Conservation (phyloP, 2,329 filamentous ascomycete species). For the Alternaria ventricosa region DNA sequence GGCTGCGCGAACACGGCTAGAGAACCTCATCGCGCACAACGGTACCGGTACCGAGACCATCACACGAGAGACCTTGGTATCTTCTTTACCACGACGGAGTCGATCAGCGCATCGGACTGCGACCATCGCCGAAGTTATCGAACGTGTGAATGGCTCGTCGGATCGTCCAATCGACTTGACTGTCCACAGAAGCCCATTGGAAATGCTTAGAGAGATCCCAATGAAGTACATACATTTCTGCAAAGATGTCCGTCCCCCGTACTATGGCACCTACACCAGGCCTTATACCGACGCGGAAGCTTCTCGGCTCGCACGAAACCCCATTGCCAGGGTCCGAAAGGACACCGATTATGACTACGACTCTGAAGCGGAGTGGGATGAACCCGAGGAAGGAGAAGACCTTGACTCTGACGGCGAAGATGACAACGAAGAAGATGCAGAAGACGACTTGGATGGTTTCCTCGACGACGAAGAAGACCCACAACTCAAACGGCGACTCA, state of each 20-base stretch:
- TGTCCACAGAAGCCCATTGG: conserved; percentile 44
- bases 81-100: conserved; percentile 18
- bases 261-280: conserved; percentile 75
- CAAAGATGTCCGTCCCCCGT: conserved; percentile 70
- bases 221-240: conserved; percentile 68
- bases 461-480: conserved; percentile 79
- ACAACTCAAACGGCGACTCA: conserved; percentile 63
- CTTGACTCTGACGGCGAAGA: conserved; percentile 70
- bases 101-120: conserved; percentile 25
- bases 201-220: conserved; percentile 62
- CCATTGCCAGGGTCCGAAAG: conserved; percentile 60
- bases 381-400: conserved; percentile 75
- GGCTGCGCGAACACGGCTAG: conserved; percentile 36
- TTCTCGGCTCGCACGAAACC: conserved; percentile 62
- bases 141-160: conserved; percentile 52
- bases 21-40: conserved; percentile 28
- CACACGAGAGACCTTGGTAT: conserved; percentile 24
- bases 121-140: conserved; percentile 49
- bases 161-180: conserved; percentile 54
- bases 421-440: conserved; percentile 73
- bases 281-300: conserved; percentile 55
- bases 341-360: conserved; percentile 83
- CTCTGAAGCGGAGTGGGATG: conserved; percentile 84
- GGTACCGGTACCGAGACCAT: conserved; percentile 20
- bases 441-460: conserved; percentile 88